Evolutionary conservation across 306 rosid species (phyloP).

Genomic region (Cucurbita argyrosperma): DNA sequence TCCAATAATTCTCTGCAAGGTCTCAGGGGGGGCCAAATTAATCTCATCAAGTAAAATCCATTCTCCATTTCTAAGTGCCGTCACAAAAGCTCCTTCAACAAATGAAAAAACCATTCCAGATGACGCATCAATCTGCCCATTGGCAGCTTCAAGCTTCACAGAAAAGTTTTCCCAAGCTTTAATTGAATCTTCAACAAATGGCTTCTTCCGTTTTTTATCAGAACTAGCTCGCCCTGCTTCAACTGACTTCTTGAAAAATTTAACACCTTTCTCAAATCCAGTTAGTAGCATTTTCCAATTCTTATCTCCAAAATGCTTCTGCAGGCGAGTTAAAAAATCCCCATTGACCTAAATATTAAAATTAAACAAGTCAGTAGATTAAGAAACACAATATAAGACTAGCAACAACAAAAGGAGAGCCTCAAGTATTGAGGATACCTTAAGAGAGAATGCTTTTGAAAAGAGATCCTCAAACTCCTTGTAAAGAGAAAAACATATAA

Average conservation of each 20-base stretch:
- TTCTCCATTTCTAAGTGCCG: slow-evolving; percentile 72
- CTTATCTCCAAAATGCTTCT: slow-evolving; percentile 24
- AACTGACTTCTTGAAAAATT: slow-evolving; percentile 14
- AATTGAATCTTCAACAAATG: slow-evolving; percentile 31
- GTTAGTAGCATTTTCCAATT: slow-evolving; percentile 39
- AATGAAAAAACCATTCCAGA: slow-evolving; percentile 81
- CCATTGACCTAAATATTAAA: slow-evolving; percentile 31
- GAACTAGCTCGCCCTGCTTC: slow-evolving; percentile 20
- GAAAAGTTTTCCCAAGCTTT: slow-evolving; percentile 57
- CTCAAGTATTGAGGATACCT: slow-evolving; percentile 27
- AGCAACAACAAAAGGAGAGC: slow-evolving; percentile 4
- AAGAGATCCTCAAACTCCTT: slow-evolving; percentile 50
- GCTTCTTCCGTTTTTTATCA: slow-evolving; percentile 54
- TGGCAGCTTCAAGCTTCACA: slow-evolving; percentile 33
- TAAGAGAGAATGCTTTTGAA: slow-evolving; percentile 24
- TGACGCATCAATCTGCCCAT: slow-evolving; percentile 28
- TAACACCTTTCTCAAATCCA: slow-evolving; percentile 32
- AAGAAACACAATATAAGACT: slow-evolving; percentile 3
- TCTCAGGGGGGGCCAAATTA: slow-evolving; percentile 95
- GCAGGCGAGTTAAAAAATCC: slow-evolving; percentile 14
- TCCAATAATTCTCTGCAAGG: slow-evolving; percentile 75
- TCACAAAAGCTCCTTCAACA: slow-evolving; percentile 86
- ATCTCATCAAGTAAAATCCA: slow-evolving; percentile 99
- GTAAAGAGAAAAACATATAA: slow-evolving; percentile 35
- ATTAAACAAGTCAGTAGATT: slow-evolving; percentile 5